These are phyloP conservation scores for Dalbergia cochinchinensis DNA, from an alignment of 306 rosid species.

Conservation along the genomic window DNA sequence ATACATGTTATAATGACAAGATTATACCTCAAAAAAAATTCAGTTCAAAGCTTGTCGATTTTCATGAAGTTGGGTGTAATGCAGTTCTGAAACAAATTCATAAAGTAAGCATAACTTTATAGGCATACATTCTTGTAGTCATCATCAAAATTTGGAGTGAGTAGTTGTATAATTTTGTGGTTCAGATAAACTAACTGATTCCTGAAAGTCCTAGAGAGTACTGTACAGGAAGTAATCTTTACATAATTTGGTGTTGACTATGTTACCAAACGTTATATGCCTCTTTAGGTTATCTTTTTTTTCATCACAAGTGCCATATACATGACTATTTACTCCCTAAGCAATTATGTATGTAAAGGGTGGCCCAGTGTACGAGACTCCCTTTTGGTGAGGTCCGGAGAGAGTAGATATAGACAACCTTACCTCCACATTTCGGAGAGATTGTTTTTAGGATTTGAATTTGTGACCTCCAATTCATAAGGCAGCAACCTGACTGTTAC, in stretches of 20 bases:
- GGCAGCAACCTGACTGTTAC: too few species aligned
- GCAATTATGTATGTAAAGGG: too few species aligned
- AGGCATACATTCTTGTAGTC: background rate
- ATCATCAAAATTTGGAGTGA: slow-evolving; percentile 23
- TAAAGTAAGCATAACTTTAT: slow-evolving; percentile 7
- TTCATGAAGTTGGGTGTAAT: background rate
- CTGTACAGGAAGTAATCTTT: slow-evolving; percentile 7
- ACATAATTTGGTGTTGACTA: background rate
- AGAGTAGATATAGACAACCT: too few species aligned
- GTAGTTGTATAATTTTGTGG: slow-evolving; percentile 19
- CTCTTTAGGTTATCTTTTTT: background rate
- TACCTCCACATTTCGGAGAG: too few species aligned
- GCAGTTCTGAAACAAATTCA: slow-evolving; percentile 16
- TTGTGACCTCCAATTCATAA: too few species aligned
- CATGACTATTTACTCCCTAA: too few species aligned
- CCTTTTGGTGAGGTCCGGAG: too few species aligned
- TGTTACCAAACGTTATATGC: slow-evolving; percentile 29
- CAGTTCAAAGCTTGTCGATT: background rate
- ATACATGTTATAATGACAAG: background rate
- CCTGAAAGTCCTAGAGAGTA: background rate
- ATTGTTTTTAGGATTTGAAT: too few species aligned
- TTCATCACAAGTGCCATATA: too few species aligned
- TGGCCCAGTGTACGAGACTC: too few species aligned
- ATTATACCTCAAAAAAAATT: background rate
- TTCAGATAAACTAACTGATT: slow-evolving; percentile 29